Evolutionary conservation across 2,329 filamentous ascomycete species (phyloP), one percentile per base, ranked within the genome.

Genomic region (Alternaria triticimaculans): DNA sequence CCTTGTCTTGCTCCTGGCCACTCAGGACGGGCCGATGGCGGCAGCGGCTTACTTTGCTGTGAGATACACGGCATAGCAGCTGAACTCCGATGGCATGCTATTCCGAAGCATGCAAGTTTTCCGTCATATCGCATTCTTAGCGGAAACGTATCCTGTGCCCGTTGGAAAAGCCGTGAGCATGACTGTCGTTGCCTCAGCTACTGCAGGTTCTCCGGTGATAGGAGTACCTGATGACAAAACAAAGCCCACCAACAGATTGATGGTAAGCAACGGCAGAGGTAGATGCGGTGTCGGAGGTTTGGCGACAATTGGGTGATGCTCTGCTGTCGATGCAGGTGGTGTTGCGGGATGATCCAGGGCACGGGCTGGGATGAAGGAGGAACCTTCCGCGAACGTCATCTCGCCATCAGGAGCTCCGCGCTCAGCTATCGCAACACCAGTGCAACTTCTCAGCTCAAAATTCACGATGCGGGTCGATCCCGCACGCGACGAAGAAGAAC

Each of bases 1-100:
- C 25, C 21, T 41, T 8, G 61, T 44, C 51, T 26, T 51, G 41
- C 2, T 48, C 11, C 64, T 59, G 58, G 58, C 68, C 70, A 72
- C 41, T 73, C 60, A 69, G 26, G 18, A 30, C 26, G 49, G 48
- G 37, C 62, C 63, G 60, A 46, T 58, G 55, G 68, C 65, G 68
- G 60, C 23, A 55, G 54, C 57, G 55, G 57, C 51, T 63, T 37
- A 45, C 50, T 44, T 61, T 64, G 48, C 57, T 45, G 15, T 55
- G 20, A 23, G 53, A 20, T n/a, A 6, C 33, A 28, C 53, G 33
- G 53, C 23, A 28, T 41, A 44, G 37, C 33, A 44, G 37, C 49
- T 37, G 30, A 41, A 43, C 30, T 51, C 55, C 28, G 45, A 58
- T 30, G 55, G 30, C 23, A 43, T 41, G 28, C 45, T 26, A 43